phyloP scores from a whole-genome alignment of 148 eudicot genomes.

The Cornus controversa region DNA sequence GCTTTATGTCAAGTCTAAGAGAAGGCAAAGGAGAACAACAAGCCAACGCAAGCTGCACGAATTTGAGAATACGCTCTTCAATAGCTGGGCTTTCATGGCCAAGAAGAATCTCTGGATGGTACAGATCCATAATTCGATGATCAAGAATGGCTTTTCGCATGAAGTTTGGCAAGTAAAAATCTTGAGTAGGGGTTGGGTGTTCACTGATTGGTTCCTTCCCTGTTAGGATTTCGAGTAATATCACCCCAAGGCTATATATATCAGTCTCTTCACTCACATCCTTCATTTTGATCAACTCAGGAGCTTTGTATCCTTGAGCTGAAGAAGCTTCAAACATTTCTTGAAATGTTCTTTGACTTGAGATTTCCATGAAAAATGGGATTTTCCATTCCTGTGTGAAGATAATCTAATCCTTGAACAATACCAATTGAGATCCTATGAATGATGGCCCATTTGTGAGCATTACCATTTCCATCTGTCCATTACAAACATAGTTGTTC shows the following conservation, averaged over 20 bases:
- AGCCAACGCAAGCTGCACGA: constrained; percentile 80
- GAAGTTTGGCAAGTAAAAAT: constrained; percentile 40
- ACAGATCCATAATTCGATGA: constrained; percentile 36
- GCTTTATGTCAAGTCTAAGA: constrained; percentile 66
- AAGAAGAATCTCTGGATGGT: constrained; percentile 35
- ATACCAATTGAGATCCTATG: constrained; percentile 61
- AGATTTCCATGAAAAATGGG: constrained; percentile 88
- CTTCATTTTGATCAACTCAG: constrained; percentile 82
- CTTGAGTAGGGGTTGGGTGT: constrained; percentile 31
- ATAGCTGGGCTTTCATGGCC: constrained; percentile 30
- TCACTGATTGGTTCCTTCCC: constrained; percentile 37
- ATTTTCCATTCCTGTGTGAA: constrained; percentile 57
- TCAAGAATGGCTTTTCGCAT: constrained; percentile 42
- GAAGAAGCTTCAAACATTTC: constrained; percentile 79
- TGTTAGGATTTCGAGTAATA: constrained; percentile 69
- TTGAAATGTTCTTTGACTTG: constrained; percentile 77
- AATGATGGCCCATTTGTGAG: constrained; percentile 69
- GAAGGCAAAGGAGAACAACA: constrained; percentile 89
- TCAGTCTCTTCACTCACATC: constrained; percentile 62
- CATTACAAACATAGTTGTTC: constrained; percentile 16
- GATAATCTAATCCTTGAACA: constrained; percentile 67
- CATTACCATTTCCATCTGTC: constrained; percentile 61
- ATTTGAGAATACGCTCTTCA: constrained; percentile 60
- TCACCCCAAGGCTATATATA: constrained; percentile 79
- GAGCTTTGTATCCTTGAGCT: constrained; percentile 81